Conservation (phyloP, 768 basidiomycete species). For the Plicaturopsis crispa region DNA sequence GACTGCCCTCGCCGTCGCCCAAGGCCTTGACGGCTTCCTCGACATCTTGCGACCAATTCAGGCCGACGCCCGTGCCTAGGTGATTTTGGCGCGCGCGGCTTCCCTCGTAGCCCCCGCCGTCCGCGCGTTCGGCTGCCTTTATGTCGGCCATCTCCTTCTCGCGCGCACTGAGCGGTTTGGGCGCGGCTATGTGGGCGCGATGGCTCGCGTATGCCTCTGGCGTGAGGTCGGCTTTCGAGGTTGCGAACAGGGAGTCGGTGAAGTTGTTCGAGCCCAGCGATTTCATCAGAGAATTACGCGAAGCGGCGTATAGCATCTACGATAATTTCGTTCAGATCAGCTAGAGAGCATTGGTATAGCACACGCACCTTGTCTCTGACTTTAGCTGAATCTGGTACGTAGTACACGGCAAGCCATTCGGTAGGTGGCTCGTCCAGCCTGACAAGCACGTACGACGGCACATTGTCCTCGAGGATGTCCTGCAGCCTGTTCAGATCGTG, state of each 20-base stretch:
- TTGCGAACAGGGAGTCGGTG: conserved; percentile 72
- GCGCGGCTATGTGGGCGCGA: conserved; percentile 60
- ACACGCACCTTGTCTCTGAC: conserved; percentile 69
- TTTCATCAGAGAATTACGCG: conserved; percentile 60
- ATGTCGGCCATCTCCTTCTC: conserved; percentile 81
- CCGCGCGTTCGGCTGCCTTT: conserved; percentile 62
- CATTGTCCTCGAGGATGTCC: conserved; percentile 42
- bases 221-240: conserved; percentile 58
- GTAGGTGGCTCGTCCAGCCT: conserved; percentile 50
- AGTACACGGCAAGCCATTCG: conserved; percentile 71
- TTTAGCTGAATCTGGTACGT: conserved; percentile 77
- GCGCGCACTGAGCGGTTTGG: conserved; percentile 73
- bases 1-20: conserved; percentile 35
- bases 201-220: conserved; percentile 70
- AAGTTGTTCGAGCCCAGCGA: conserved; percentile 70
- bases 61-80: conserved; percentile 51
- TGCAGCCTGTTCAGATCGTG: conserved; percentile 57
- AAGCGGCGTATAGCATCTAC: conserved; percentile 88
- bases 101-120: conserved; percentile 43
- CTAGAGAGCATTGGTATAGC: background rate
- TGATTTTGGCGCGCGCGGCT: conserved; percentile 49
- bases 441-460: conserved; percentile 72
- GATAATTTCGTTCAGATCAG: conserved; percentile 1
- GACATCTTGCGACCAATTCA: conserved; percentile 62
- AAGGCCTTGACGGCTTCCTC: conserved; percentile 59